A percentile compares a stretch with the other conserved stretches of the same genome.
Conservation (phyloP, 177 flowering plant genomes). For the Vitis hybrid region DNA sequence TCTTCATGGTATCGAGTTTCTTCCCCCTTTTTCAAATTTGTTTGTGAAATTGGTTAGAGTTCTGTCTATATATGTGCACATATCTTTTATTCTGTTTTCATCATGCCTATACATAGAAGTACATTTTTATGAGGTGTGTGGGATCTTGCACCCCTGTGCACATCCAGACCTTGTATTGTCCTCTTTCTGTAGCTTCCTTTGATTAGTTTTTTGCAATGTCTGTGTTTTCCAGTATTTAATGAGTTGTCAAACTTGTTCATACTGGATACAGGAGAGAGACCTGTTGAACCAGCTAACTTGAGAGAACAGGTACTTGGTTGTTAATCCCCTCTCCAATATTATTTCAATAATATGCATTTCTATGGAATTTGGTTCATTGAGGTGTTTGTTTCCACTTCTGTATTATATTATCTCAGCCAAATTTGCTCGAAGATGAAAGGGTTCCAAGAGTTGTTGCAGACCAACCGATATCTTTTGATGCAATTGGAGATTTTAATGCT, state of each 20-base stretch:
- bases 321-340: not conserved
- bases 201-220: not conserved
- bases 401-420: conserved; percentile 25
- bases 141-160: too few relatives aligned
- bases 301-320: conserved; percentile 22
- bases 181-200: not conserved
- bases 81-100: too few relatives aligned
- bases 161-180: too few relatives aligned
- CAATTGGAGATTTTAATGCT: conserved; percentile 11
- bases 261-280: conserved; percentile 27
- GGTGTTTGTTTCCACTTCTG: conserved; percentile 13
- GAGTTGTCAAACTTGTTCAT: not conserved
- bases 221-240: not conserved
- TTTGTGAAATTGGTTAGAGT: too few relatives aligned
- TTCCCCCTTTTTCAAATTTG: too few relatives aligned
- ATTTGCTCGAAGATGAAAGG: conserved; percentile 29
- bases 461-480: conserved; percentile 11
- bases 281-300: conserved; percentile 11
- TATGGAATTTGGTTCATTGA: not conserved
- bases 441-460: conserved; percentile 14
- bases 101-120: too few relatives aligned
- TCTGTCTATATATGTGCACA: too few relatives aligned
- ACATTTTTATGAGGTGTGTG: too few relatives aligned
- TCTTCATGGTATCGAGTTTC: too few relatives aligned
- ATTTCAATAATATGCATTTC: not conserved